Conservation (phyloP, 352 stramenopile species). For the Pythium aphanidermatum region DNA sequence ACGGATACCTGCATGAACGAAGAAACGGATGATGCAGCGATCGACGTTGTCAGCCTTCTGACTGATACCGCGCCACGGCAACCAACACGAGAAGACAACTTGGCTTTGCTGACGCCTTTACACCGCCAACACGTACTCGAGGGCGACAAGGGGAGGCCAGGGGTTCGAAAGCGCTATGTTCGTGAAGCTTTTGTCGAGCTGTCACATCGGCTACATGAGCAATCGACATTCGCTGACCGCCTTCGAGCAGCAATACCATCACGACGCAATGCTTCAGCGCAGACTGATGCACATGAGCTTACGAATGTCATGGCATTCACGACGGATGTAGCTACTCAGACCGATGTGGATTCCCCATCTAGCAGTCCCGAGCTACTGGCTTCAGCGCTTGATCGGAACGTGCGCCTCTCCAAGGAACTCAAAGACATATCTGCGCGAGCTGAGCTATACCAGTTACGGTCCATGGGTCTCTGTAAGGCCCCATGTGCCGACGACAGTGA, state of each 20-base stretch:
- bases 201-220: conserved; percentile 1
- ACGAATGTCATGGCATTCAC: conserved; percentile 14
- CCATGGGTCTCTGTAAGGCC: conserved; percentile 22
- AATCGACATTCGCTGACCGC: conserved; percentile 3
- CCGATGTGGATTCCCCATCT: background rate
- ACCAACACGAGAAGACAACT: conserved; percentile 14
- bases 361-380: conserved; percentile 14
- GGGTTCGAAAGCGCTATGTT: conserved; percentile 6
- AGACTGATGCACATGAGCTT: background rate
- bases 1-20: background rate
- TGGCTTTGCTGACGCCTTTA: conserved; percentile 31
- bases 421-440: conserved; percentile 34
- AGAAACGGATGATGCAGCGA: background rate
- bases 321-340: conserved; percentile 1
- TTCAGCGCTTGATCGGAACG: conserved; percentile 29
- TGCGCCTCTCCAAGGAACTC: conserved; percentile 30
- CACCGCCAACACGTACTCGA: conserved; percentile 20
- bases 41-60: conserved; percentile 5
- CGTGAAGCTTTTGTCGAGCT: conserved; percentile 12
- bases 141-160: background rate
- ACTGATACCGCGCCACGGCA: background rate
- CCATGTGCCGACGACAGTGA: conserved; percentile 16
- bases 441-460: conserved; percentile 23
- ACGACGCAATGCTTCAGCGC: background rate
- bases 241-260: conserved; percentile 13